Base-by-base conservation (phyloP, 768 basidiomycete genomes). In the Ephemerocybe angulata region DNA sequence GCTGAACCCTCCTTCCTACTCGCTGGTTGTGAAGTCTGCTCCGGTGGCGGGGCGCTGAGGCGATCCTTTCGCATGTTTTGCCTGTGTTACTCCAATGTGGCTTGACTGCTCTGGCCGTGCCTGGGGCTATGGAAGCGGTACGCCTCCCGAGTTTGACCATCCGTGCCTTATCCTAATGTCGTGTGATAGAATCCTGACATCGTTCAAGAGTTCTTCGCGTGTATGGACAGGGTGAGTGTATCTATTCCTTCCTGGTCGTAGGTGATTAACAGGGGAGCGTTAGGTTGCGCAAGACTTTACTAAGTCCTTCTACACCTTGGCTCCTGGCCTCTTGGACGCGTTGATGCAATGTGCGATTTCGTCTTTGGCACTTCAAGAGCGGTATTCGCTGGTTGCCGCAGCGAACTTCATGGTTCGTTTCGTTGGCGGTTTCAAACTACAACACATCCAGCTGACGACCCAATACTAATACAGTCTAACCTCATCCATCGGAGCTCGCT, bases 191-290 rank as follows among this genome's bases (percentile, higher is more conserved):
- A 96, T 64, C 93, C 94, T 0, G 94, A 96, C 66, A 82, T 96
- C 25, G 90, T 93, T 15, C 92, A 93, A 65, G 85, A 85, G 24
- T 95, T 94, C 68, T 96, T 95, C 70, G 78, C 78, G 8, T 94
- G 85, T 64, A 79, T 90, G 76, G 90, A 92, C 42, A 79, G 82
- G 42, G 90, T 90, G 57, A 44, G 80, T 74, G 17, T 25, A 5
- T 28, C 54, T 13, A 30, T 55, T 19, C 28, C n/a, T 24, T 27
- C 28, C 25, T 38, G n/a, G 29, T 44, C 25, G 30, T 11, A 47
- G 21, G n/a, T 48, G 21, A 73, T 72, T 65, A 73, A 40, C 22
- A 38, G 4, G 19, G 38, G 33, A 17, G 17, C 24, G 10, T 3
- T 33, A 75, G 73, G 65, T 72, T 37, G 83, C 82, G 3, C 80